These are phyloP conservation scores for Protomyces inouyei DNA, from an alignment of 1,139 yeast species.

Conservation along the genomic window DNA sequence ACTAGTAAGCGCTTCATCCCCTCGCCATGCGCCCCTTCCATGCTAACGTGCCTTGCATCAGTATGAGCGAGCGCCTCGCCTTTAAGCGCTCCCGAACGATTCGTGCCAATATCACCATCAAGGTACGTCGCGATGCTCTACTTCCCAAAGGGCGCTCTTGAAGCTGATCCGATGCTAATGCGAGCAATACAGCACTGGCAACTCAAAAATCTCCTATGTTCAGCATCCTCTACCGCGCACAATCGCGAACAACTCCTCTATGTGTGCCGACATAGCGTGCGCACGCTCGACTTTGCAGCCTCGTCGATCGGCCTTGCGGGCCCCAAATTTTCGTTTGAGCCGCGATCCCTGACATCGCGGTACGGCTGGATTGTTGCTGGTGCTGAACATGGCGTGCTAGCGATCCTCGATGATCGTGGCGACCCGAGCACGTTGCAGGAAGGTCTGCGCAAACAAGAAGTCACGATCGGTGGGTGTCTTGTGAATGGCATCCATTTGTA, in stretches of 20 bases:
- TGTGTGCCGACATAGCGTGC: slow-evolving; percentile 16
- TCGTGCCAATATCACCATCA: not conserved
- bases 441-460: slow-evolving; percentile 4
- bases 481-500: slow-evolving; percentile 18
- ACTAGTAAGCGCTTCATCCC: not conserved
- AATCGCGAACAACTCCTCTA: slow-evolving; percentile 10
- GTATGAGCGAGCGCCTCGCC: not conserved
- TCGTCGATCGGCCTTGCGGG: not conserved
- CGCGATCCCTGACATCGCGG: slow-evolving; percentile 6
- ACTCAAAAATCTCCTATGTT: slow-evolving; percentile 15
- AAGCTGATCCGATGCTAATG: not conserved
- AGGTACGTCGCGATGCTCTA: not conserved
- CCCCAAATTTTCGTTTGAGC: slow-evolving; percentile 18
- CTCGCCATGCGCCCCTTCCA: too few species aligned
- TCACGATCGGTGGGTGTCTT: slow-evolving; percentile 12
- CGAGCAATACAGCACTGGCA: slow-evolving; percentile 4
- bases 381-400: slow-evolving; percentile 18
- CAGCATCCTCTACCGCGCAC: not conserved
- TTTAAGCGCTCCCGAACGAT: not conserved
- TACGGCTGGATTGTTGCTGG: slow-evolving; percentile 21
- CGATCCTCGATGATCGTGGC: not conserved
- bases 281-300: slow-evolving; percentile 1
- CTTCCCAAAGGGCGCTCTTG: not conserved
- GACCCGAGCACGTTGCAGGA: not conserved
- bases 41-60: too few species aligned